Conservation (phyloP, 2,329 filamentous ascomycete genomes). For the Aspergillus versicolor region DNA sequence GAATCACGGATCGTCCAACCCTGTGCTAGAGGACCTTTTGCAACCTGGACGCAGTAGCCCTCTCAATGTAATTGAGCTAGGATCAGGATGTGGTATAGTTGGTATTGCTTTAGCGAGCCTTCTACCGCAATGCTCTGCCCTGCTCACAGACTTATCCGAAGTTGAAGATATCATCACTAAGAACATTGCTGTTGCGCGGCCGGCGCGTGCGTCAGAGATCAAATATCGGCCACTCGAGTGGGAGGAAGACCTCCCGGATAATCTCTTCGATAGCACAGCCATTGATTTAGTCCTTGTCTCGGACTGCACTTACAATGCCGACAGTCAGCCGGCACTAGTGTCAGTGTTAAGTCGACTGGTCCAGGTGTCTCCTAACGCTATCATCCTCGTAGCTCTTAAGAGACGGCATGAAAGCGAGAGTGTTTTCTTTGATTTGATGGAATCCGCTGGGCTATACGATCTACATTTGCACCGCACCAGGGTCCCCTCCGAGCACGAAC, state of each 20-base stretch:
- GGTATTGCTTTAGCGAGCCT: constrained; percentile 61
- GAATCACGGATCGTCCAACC: constrained; percentile 22
- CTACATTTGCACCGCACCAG: constrained; percentile 32
- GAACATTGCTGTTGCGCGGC: constrained; percentile 52
- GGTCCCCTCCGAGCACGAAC: constrained; percentile 38
- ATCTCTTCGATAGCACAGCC: constrained; percentile 30
- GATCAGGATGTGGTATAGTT: constrained; percentile 67
- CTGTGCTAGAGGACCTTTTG: constrained; percentile 35
- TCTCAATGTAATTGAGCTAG: constrained; percentile 62
- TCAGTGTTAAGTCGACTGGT: constrained; percentile 54
- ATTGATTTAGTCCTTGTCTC: constrained; percentile 65
- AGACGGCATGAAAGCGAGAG: constrained; percentile 65
- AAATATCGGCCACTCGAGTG: constrained; percentile 61
- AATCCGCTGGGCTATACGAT: constrained; percentile 34
- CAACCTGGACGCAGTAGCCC: constrained; percentile 25
- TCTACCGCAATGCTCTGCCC: constrained; percentile 52
- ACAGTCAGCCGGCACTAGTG: constrained; percentile 64
- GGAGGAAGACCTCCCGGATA: constrained; percentile 53
- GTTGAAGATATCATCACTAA: constrained; percentile 59
- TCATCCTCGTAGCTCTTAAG: constrained; percentile 65
- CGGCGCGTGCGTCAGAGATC: constrained; percentile 44
- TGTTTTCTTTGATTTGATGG: constrained; percentile 65
- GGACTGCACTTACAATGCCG: constrained; percentile 72
- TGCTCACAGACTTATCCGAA: constrained; percentile 66
- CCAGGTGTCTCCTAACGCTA: constrained; percentile 47